These are phyloP conservation scores for Rhodotorula sp. DNA, from an alignment of 1,284 basidiomycete species.

Conservation along the genomic window DNA sequence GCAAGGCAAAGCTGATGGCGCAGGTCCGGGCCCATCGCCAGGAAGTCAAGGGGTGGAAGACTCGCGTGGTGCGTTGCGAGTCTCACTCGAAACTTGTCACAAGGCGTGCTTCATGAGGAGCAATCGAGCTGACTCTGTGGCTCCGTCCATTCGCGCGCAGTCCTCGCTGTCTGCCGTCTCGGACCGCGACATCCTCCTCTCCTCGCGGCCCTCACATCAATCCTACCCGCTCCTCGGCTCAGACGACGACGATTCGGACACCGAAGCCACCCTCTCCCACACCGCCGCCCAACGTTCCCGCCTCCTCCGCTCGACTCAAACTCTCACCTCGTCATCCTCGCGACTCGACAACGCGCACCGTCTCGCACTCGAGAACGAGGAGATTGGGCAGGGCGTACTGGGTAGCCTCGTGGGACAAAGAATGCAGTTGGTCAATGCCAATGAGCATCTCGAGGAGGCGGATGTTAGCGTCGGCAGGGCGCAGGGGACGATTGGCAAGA, in stretches of 20 bases:
- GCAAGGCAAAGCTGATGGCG: slow-evolving; percentile 28
- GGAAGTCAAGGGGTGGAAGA: slow-evolving; percentile 16
- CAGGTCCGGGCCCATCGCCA: slow-evolving; percentile 20
- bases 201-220: slow-evolving; percentile 2
- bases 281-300: slow-evolving; percentile 20
- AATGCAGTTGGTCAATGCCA: slow-evolving; percentile 29
- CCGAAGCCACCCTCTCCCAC: slow-evolving; percentile 14
- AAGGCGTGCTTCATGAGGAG: background rate
- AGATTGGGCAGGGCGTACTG: slow-evolving; percentile 30
- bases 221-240: slow-evolving; percentile 1
- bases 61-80: slow-evolving; percentile 16
- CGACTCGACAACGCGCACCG: slow-evolving; percentile 36
- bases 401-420: slow-evolving; percentile 30
- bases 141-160: background rate
- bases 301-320: slow-evolving; percentile 27
- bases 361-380: slow-evolving; percentile 34
- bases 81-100: background rate
- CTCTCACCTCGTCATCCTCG: slow-evolving; percentile 15
- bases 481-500: slow-evolving; percentile 26
- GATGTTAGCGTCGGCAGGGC: slow-evolving; percentile 34
- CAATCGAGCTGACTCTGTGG: background rate
- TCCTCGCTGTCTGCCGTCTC: slow-evolving; percentile 8
- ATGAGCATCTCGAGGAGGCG: slow-evolving; percentile 35
- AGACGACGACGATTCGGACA: slow-evolving; percentile 17
- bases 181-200: slow-evolving; percentile 36